phyloP scores from a whole-genome alignment of 768 basidiomycete genomes.

The Termitomyces sp. region DNA sequence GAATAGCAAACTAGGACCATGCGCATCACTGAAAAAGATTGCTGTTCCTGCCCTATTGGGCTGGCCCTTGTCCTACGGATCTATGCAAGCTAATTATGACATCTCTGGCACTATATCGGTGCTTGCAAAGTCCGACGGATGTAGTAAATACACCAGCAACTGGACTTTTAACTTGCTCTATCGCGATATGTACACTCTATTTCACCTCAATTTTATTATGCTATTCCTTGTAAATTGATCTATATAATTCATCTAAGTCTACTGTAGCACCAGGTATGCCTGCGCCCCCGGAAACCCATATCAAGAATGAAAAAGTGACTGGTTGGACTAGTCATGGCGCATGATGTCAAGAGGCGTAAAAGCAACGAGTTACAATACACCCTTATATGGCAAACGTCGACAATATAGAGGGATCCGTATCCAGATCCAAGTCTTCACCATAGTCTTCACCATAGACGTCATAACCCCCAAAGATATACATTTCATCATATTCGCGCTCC shows the following conservation, averaged over 20 bases:
- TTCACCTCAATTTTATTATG: too few species aligned
- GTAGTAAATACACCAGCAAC: conserved; percentile 25
- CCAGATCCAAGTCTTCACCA: conserved; percentile 4
- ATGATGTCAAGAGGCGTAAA: neutral
- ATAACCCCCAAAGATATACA: conserved; percentile 13
- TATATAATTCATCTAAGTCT: too few species aligned
- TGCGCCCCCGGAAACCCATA: neutral
- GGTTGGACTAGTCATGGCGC: neutral
- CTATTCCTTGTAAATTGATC: too few species aligned
- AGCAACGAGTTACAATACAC: neutral
- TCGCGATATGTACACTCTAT: too few species aligned
- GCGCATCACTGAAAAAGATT: too few species aligned
- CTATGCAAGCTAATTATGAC: too few species aligned
- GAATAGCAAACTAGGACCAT: too few species aligned
- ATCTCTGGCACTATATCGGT: conserved; percentile 34
- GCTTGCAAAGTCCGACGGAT: conserved; percentile 52
- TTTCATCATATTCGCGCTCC: conserved; percentile 12
- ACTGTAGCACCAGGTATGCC: conserved; percentile 16
- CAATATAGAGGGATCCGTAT: conserved; percentile 4
- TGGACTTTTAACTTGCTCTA: too few species aligned
- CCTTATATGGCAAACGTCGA: neutral
- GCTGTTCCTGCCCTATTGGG: too few species aligned
- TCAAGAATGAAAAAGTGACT: neutral
- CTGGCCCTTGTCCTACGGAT: too few species aligned
- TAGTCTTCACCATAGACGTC: conserved; percentile 6